Evolutionary conservation across 305 asterid genomes (phyloP), one percentile per base, ranked within the genome.

Genomic region (Ilex paraguariensis): DNA sequence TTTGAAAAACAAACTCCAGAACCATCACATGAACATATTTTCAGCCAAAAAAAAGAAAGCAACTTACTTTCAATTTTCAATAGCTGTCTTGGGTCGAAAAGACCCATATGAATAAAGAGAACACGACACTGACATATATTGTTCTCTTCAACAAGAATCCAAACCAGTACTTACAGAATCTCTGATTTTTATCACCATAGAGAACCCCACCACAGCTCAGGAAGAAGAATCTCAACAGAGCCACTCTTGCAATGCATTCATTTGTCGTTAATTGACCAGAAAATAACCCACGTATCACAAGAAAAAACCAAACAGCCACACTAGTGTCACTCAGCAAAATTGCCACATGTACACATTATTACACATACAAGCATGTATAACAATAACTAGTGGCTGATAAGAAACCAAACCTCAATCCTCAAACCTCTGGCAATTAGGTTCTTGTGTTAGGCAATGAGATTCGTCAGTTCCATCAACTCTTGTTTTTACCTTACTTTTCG

Each of bases 311-410:
- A 36, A 36, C 42, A 5, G 9, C 42, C 42, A 36, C 42, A 36
- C 7, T 36, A 4, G 42, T 36, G 42, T 5, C 42, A 36, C 6
- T 8, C 42, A 4, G 1, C 9, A 36, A 36, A 36, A 36, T 36
- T 5, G 9, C 42, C 42, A 36, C 42, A 36, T 36, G 3, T 36
- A 4, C 9, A 40, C 40, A 0, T 58, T 5, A 5, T 14, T 42
- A 36, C 55, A 54, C 11, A 72, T 10, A 62, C 68, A 66, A 69
- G 76, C 74, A 77, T 33, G 79, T 10, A 45, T 62, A 28, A 56
- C 51, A 62, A 46, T 63, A 75, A 77, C 74, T 56, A 69, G 59
- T 31, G 65, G n/a, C 56, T 50, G 68, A 56, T 15, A 28, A 40
- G 44, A 60, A 42, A 58, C 28, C 7, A 16, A 42, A 58, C 28